These are phyloP conservation scores for Elongisporangium senticosum DNA, from an alignment of 352 stramenopile genomes.

Conservation along the genomic window DNA sequence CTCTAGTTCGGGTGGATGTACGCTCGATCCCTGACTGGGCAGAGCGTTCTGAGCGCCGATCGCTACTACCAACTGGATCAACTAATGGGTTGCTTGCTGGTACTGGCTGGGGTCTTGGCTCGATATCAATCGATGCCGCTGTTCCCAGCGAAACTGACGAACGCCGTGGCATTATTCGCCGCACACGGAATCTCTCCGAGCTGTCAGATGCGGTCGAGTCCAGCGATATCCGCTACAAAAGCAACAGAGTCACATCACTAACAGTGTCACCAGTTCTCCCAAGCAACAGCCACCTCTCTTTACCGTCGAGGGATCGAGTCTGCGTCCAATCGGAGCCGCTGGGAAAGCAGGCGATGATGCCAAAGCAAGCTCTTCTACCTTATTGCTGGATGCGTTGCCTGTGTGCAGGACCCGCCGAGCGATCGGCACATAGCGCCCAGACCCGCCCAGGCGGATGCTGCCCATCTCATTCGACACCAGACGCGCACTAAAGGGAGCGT, in stretches of 20 bases:
- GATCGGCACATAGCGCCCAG: slow-evolving; percentile 32
- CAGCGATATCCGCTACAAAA: neutral
- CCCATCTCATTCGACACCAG: slow-evolving; percentile 39
- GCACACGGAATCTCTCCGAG: neutral
- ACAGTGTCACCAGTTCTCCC: neutral
- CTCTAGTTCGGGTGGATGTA: neutral
- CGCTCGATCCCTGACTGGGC: neutral
- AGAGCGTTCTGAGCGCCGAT: no score
- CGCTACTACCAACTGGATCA: neutral
- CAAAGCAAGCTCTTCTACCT: neutral
- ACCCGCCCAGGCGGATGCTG: slow-evolving; percentile 40
- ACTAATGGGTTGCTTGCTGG: neutral
- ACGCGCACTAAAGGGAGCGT: slow-evolving; percentile 19
- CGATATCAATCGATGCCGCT: neutral
- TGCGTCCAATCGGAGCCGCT: neutral
- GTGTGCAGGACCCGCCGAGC: slow-evolving; percentile 6
- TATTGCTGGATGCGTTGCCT: neutral
- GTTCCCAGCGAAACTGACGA: neutral
- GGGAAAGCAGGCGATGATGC: neutral
- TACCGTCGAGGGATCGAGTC: slow-evolving; percentile 1
- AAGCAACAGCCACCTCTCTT: neutral
- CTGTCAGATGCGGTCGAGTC: neutral
- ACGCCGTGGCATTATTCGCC: neutral
- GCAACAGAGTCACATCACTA: neutral
- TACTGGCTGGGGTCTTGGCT: neutral